These are phyloP conservation scores for Ambrosia hybrid DNA, from an alignment of 140 eudicot species.

Conservation along the genomic window DNA sequence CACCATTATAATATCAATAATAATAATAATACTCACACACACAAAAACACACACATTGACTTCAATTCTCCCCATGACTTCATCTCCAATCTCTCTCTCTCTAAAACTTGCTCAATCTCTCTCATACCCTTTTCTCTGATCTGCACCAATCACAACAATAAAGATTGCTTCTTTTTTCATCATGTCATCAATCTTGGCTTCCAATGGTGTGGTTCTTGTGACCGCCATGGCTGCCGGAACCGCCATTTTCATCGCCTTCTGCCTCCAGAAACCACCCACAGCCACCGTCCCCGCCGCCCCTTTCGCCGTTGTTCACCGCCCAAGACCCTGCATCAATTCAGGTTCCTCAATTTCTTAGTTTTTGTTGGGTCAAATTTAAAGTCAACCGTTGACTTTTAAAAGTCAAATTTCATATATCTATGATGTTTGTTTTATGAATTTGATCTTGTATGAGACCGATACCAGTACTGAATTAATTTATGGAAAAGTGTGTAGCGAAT, in stretches of 20 bases:
- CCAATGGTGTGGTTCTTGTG: conserved; percentile 63
- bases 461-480: too few species aligned
- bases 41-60: conserved; percentile 35
- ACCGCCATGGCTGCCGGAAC: conserved; percentile 93
- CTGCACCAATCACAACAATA: conserved; percentile 19
- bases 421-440: too few species aligned
- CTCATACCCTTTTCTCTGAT: conserved; percentile 41
- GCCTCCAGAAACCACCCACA: conserved; percentile 55
- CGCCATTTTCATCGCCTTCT: conserved; percentile 65
- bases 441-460: too few species aligned
- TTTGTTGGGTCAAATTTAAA: conserved; percentile 22
- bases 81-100: conserved; percentile 35
- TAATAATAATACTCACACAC: conserved; percentile 12
- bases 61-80: conserved; percentile 31
- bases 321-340: conserved; percentile 64
- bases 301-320: conserved; percentile 27
- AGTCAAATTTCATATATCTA: background rate
- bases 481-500: too few species aligned
- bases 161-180: background rate
- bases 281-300: conserved; percentile 18
- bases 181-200: conserved; percentile 63
- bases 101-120: conserved; percentile 28
- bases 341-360: conserved; percentile 22
- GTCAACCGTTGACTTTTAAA: conserved; percentile 13
- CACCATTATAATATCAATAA: conserved; percentile 15